phyloP scores from a whole-genome alignment of 2,329 filamentous ascomycete genomes.

The Penicillium corylophilum region DNA sequence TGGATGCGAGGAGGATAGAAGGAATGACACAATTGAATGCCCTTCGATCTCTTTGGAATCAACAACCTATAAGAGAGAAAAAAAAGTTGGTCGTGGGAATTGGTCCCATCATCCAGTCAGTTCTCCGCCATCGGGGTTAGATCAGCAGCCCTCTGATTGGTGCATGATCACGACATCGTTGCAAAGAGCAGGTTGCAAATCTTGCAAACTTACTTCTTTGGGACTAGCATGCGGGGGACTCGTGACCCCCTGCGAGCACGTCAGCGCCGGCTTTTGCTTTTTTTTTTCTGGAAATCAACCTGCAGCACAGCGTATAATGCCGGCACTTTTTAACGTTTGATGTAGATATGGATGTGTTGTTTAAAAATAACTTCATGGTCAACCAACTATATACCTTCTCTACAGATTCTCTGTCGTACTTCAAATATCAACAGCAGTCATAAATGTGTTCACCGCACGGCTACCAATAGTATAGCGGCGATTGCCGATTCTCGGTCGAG shows the following conservation, averaged over 20 bases:
- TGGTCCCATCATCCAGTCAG: conserved; percentile 16
- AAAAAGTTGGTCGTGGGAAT: conserved; percentile 18
- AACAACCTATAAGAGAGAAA: conserved; percentile 20
- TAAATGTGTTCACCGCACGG: not conserved
- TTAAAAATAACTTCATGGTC: not conserved
- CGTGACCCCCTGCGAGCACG: conserved; percentile 33
- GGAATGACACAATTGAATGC: conserved; percentile 17
- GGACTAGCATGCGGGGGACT: conserved; percentile 27
- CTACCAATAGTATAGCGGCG: conserved; percentile 16
- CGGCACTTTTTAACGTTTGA: not conserved
- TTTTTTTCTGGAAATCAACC: not conserved
- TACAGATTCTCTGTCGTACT: not conserved
- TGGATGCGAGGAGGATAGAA: conserved; percentile 13
- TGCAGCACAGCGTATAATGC: not conserved
- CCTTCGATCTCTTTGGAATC: conserved; percentile 15
- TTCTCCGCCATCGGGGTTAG: conserved; percentile 40
- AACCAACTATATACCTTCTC: not conserved
- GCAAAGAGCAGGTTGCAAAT: conserved; percentile 28
- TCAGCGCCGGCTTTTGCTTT: conserved; percentile 29
- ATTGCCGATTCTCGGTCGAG: conserved; percentile 18
- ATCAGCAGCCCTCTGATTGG: conserved; percentile 41
- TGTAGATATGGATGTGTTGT: not conserved
- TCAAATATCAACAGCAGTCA: not conserved
- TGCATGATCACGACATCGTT: conserved; percentile 47
- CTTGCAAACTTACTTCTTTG: conserved; percentile 32